Evolutionary conservation across 257 asterid genomes (phyloP).

Genomic region (Rubia yunnanensis): DNA sequence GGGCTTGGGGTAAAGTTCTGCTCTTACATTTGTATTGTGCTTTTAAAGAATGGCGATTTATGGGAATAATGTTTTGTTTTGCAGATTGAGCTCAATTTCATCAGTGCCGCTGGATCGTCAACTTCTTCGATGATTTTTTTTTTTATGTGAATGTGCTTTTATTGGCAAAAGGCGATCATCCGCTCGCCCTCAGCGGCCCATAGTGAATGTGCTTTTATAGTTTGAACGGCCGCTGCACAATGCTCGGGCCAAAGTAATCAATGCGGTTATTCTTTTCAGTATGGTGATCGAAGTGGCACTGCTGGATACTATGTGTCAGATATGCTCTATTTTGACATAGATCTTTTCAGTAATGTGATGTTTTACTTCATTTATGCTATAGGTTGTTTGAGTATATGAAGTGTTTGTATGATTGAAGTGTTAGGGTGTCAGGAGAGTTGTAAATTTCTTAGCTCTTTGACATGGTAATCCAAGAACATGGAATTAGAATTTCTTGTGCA

Average conservation of each 20-base stretch:
- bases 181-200: too few species aligned
- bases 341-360: too few species aligned
- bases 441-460: too few species aligned
- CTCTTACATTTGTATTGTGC: slow-evolving; percentile 5
- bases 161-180: too few species aligned
- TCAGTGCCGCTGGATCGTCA: slow-evolving; percentile 58
- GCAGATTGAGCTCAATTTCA: slow-evolving; percentile 77
- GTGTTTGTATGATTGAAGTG: too few species aligned
- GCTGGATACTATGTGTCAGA: slow-evolving; percentile 74
- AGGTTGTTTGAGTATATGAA: too few species aligned
- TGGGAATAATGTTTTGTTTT: slow-evolving; percentile 4
- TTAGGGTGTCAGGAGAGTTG: too few species aligned
- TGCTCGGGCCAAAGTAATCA: slow-evolving; percentile 54
- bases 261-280: slow-evolving; percentile 73
- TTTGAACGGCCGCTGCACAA: slow-evolving; percentile 46
- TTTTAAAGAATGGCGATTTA: slow-evolving; percentile 1
- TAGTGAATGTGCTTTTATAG: too few species aligned
- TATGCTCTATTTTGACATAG: slow-evolving; percentile 57
- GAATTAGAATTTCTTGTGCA: too few species aligned
- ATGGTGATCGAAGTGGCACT: slow-evolving; percentile 93
- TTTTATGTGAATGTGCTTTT: slow-evolving; percentile 57
- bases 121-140: slow-evolving; percentile 59
- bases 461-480: too few species aligned
- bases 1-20: slow-evolving; percentile 67
- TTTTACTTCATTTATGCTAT: too few species aligned